Evolutionary conservation across 805 yeast species (phyloP).

Genomic region (Peterozyma xylosa): DNA sequence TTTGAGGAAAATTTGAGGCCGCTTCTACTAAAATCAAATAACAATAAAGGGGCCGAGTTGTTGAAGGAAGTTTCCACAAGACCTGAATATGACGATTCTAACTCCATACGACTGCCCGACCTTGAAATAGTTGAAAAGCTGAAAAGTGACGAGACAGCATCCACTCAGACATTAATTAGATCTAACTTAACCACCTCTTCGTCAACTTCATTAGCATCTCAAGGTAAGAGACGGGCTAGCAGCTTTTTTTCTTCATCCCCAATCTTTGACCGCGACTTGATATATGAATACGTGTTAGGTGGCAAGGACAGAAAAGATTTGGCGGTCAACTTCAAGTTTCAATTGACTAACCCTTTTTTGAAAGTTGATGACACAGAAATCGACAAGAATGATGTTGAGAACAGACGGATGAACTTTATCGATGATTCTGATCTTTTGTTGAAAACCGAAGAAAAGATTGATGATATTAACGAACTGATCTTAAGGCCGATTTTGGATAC

Average conservation of each 20-base stretch:
- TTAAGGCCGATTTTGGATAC: not conserved
- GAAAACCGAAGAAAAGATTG: conserved; percentile 7
- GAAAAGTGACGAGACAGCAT: not conserved
- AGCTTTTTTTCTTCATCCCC: conserved; percentile 1
- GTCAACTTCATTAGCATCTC: not conserved
- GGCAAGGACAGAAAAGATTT: conserved; percentile 1
- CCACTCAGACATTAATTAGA: not conserved
- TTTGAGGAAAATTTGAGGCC: conserved; percentile 22
- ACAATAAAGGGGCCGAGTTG: not conserved
- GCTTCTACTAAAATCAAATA: not conserved
- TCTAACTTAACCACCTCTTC: conserved; percentile 4
- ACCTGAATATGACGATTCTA: not conserved
- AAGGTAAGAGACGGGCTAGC: conserved; percentile 2
- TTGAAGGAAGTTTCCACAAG: not conserved
- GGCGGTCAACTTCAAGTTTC: conserved; percentile 2
- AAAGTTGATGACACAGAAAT: not conserved
- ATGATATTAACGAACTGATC: conserved; percentile 4
- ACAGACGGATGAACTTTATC: not conserved
- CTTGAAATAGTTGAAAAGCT: not conserved
- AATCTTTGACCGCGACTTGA: conserved; percentile 1
- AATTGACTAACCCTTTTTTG: conserved; percentile 5
- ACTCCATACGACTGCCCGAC: not conserved
- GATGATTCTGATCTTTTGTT: not conserved
- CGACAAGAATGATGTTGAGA: not conserved
- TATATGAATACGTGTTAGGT: conserved; percentile 6